These are phyloP conservation scores for Wickerhamiella musiphila DNA, from an alignment of 805 yeast species.

Conservation along the genomic window DNA sequence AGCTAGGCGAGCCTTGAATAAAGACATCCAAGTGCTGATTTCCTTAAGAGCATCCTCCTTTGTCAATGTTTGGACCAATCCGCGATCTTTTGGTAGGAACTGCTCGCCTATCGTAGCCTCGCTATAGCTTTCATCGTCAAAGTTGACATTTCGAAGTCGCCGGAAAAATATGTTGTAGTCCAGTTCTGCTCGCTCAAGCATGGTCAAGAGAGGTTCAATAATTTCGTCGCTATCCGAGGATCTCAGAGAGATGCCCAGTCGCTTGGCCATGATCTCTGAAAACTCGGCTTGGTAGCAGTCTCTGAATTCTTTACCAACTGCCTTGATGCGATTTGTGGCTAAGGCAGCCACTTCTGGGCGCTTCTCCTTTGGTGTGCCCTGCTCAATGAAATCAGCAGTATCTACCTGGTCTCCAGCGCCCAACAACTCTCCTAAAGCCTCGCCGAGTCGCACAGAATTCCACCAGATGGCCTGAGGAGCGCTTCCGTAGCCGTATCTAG, in stretches of 20 bases:
- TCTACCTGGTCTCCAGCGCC: constrained; percentile 49
- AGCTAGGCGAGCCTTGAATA: constrained; percentile 29
- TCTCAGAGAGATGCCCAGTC: constrained; percentile 61
- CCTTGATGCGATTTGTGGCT: constrained; percentile 49
- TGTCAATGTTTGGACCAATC: constrained; percentile 18
- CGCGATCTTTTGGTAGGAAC: constrained; percentile 22
- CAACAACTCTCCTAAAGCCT: constrained; percentile 60
- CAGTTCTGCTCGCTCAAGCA: constrained; percentile 41
- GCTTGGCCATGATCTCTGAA: constrained; percentile 35
- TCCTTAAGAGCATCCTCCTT: constrained; percentile 26
- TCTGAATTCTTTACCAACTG: constrained; percentile 49
- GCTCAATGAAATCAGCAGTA: constrained; percentile 26
- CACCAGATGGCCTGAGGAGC: constrained; percentile 85
- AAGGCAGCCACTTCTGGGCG: constrained; percentile 33
- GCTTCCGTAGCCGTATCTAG: constrained; percentile 64
- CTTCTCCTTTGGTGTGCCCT: constrained; percentile 28
- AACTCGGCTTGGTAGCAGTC: constrained; percentile 42
- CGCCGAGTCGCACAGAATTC: constrained; percentile 76
- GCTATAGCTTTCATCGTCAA: constrained; percentile 25
- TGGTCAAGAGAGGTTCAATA: constrained; percentile 41
- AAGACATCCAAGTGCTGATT: constrained; percentile 35
- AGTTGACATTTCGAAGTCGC: constrained; percentile 32
- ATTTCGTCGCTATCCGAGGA: constrained; percentile 26
- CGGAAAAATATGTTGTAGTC: constrained; percentile 74
- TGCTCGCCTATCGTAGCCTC: constrained; percentile 16